These are phyloP conservation scores for Brettanomyces custersianus DNA, from an alignment of 805 yeast species.

Conservation along the genomic window DNA sequence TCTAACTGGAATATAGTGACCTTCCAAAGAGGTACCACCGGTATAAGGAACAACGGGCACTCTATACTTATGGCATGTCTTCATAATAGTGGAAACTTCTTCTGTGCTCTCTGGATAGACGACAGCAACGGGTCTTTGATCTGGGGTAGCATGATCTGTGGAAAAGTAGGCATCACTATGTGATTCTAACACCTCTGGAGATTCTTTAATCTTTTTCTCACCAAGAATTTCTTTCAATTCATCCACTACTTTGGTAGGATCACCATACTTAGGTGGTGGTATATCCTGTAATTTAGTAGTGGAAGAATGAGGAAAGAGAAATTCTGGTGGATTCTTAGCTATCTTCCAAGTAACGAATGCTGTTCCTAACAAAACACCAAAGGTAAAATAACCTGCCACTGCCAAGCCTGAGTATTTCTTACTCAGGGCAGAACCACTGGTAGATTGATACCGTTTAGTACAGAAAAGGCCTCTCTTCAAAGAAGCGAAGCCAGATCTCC, in stretches of 20 bases:
- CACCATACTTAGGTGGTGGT: slow-evolving; percentile 46
- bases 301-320: slow-evolving; percentile 27
- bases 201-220: slow-evolving; percentile 33
- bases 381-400: neutral
- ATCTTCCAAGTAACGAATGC: slow-evolving; percentile 13
- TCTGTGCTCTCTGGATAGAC: slow-evolving; percentile 58
- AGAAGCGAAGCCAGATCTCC: no score
- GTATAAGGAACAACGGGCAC: slow-evolving; percentile 70
- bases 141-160: slow-evolving; percentile 25
- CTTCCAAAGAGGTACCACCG: slow-evolving; percentile 76
- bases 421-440: no score
- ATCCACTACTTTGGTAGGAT: slow-evolving; percentile 33
- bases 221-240: slow-evolving; percentile 48
- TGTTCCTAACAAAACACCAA: slow-evolving; percentile 16
- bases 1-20: slow-evolving; percentile 66
- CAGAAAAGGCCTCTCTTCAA: no score
- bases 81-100: slow-evolving; percentile 55
- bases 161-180: slow-evolving; percentile 27
- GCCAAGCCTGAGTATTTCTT: neutral
- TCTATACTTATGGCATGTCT: slow-evolving; percentile 47
- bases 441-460: no score
- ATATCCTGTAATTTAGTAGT: slow-evolving; percentile 39
- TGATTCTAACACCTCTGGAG: slow-evolving; percentile 22
- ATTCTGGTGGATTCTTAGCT: slow-evolving; percentile 17
- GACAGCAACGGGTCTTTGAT: slow-evolving; percentile 33